Evolutionary conservation across 1,139 yeast genomes (phyloP), one percentile per base, ranked within the genome.

Genomic region (Blastobotrys arbuscula): DNA sequence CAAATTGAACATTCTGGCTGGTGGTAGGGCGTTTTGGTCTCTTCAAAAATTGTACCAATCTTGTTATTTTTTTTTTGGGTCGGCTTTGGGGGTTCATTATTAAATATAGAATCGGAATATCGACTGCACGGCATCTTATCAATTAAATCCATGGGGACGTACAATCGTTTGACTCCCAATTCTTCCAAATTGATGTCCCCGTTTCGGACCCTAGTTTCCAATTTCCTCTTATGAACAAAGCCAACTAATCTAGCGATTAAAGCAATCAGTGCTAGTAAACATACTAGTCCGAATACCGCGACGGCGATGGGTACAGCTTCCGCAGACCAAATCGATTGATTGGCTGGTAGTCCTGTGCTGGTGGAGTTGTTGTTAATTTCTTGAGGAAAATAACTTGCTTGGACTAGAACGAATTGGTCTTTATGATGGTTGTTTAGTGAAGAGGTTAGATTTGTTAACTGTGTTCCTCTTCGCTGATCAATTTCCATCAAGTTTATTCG

Each of bases 161-260:
- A 21, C 24, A 49, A 4, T 13, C 49, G 39, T 24, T 49, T 45
- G 15, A 49, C 41, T 3, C 51, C 49, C 13, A 45, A 31, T 16
- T 49, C 51, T 28, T 49, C 51, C 10, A 49, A 36, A 28, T 49
- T 49, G 9, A 37, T 12, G 6, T 39, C 47, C 7, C 51, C 51
- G 4, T 23, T 5, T 20, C 44, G 35, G n/a, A 49, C 46, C 13
- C 35, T 15, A 19, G 18, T 23, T 4, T 13, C 20, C 10, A 49
- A 30, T 6, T 18, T 2, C n/a, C 30, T 31, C 21, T 42, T 45
- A 31, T 45, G 40, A 2, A 45, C 4, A 9, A 8, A 20, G 2
- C 41, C 51, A 1, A 41, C 24, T 15, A 42, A 8, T 21, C 31
- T 21, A 12, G 41, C 37, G 16, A 48, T 10, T n/a, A 42, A n/a